Conservation (phyloP, 441 rosid genomes). For the Jatropha podagrica region DNA sequence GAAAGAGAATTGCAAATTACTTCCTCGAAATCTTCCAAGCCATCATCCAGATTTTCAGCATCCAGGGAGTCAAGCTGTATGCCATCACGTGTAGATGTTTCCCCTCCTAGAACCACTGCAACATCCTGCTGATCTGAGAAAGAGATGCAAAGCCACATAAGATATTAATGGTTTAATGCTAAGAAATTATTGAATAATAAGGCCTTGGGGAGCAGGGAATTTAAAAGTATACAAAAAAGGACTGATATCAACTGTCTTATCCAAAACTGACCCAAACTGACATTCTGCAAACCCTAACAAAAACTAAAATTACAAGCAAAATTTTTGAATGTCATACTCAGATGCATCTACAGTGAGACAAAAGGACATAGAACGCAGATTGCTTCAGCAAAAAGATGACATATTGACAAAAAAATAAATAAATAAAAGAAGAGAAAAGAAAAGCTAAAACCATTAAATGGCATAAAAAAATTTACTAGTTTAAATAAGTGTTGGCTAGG, state of each 20-base stretch:
- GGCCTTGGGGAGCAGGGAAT: not conserved
- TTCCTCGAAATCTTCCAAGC: conserved; percentile 53
- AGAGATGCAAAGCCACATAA: conserved; percentile 25
- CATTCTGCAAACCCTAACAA: not conserved
- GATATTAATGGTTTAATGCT: conserved; percentile 15
- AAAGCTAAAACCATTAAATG: not conserved
- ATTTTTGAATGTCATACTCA: not conserved
- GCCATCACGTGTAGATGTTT: conserved; percentile 42
- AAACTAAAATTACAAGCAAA: not conserved
- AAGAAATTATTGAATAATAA: not conserved
- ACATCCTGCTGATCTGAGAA: conserved; percentile 42
- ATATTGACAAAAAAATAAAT: too few species aligned
- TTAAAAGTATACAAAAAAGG: not conserved
- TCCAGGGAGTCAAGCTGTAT: conserved; percentile 38
- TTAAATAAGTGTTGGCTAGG: not conserved
- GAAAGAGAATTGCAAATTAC: conserved; percentile 35
- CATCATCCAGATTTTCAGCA: conserved; percentile 46
- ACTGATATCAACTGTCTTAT: not conserved
- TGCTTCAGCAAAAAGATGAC: not conserved
- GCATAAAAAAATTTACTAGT: not conserved
- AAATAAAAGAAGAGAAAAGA: not conserved
- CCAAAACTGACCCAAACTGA: not conserved
- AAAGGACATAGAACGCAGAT: not conserved
- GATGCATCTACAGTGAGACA: not conserved
- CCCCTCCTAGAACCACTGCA: conserved; percentile 40